These are phyloP conservation scores for Tribonema minus DNA, from an alignment of 108 stramenopile species.

Conservation along the genomic window DNA sequence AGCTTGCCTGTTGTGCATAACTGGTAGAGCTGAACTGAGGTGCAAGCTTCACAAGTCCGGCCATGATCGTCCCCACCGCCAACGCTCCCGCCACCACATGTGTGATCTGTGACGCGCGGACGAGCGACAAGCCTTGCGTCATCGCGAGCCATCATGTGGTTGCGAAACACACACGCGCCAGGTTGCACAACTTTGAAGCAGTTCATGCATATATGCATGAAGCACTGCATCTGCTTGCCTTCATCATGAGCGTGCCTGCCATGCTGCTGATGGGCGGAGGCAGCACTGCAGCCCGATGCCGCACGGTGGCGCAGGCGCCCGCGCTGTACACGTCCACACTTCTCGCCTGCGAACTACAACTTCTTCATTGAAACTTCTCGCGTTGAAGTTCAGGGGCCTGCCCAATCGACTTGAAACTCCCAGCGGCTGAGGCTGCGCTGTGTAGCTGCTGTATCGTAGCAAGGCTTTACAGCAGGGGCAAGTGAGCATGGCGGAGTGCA, in stretches of 20 bases:
- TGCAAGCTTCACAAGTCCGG: background rate
- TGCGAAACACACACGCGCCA: background rate
- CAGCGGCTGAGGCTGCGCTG: background rate
- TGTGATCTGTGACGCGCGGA: background rate
- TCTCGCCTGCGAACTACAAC: too few relatives aligned
- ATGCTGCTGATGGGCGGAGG: background rate
- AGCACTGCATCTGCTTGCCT: background rate
- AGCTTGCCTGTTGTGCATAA: too few relatives aligned
- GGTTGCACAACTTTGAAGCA: background rate
- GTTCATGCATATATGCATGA: background rate
- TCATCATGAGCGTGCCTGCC: background rate
- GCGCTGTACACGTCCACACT: too few relatives aligned
- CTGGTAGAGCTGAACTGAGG: too few relatives aligned
- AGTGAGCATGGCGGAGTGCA: too few relatives aligned
- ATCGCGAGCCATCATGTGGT: background rate
- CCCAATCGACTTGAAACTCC: too few relatives aligned
- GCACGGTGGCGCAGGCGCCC: background rate
- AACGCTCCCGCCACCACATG: background rate
- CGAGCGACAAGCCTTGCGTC: background rate
- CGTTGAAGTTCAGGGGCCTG: too few relatives aligned
- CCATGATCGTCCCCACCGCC: background rate
- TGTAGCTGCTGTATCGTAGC: background rate
- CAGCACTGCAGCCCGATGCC: background rate
- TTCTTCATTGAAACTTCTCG: too few relatives aligned
- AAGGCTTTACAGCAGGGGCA: too few relatives aligned